These are phyloP conservation scores for Vicia faba DNA, from an alignment of 306 rosid genomes.

Conservation along the genomic window DNA sequence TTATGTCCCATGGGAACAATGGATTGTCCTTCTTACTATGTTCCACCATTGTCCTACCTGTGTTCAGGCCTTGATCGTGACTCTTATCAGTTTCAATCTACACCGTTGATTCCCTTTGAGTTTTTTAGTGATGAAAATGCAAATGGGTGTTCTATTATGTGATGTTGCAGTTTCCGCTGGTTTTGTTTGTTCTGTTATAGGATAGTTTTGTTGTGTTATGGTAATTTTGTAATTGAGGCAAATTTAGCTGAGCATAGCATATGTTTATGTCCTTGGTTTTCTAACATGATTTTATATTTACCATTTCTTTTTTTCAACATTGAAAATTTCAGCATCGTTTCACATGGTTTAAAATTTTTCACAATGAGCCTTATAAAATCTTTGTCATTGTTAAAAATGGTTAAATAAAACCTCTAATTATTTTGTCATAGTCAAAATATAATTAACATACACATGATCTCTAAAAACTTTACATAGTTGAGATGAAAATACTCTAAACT, in stretches of 20 bases:
- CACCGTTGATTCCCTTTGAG: slow-evolving; percentile 49
- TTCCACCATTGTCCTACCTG: slow-evolving; percentile 53
- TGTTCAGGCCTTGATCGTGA: slow-evolving; percentile 42
- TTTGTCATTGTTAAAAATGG: too few relatives aligned
- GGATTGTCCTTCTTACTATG: slow-evolving; percentile 47
- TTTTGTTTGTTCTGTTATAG: slow-evolving; percentile 34
- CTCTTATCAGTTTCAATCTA: slow-evolving; percentile 39
- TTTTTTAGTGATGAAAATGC: slow-evolving; percentile 90
- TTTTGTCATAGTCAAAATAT: too few relatives aligned
- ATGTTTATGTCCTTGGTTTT: background rate
- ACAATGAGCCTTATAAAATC: too few relatives aligned
- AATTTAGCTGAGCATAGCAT: background rate
- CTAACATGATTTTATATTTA: slow-evolving; percentile 16
- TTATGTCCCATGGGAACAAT: slow-evolving; percentile 48
- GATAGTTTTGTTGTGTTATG: slow-evolving; percentile 27
- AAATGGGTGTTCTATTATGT: slow-evolving; percentile 73
- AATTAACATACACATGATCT: too few relatives aligned
- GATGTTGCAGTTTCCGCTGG: slow-evolving; percentile 4
- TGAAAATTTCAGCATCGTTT: background rate
- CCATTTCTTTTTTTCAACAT: background rate
- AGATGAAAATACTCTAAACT: too few relatives aligned
- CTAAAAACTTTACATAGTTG: too few relatives aligned
- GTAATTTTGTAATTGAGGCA: slow-evolving; percentile 25
- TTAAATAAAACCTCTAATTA: too few relatives aligned
- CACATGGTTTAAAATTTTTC: too few relatives aligned